A percentile compares a stretch with the other conserved stretches of the same genome.
Evolutionary conservation across 2,329 filamentous ascomycete species (phyloP).

Genomic region (Neocucurbitaria cava): DNA sequence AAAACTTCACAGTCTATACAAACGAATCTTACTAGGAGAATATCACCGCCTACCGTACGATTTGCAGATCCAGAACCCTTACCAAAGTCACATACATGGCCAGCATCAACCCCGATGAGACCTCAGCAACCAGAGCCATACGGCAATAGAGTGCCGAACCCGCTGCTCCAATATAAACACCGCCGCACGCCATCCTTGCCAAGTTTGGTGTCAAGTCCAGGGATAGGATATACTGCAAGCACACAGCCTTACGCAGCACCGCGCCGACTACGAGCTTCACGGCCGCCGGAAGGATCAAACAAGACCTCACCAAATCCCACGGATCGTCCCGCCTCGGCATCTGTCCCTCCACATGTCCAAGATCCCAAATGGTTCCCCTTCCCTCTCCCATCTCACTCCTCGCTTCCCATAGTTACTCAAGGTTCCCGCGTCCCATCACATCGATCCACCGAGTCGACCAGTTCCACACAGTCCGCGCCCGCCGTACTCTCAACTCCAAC

Average conservation of each 20-base stretch:
- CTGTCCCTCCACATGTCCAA: conserved; percentile 8
- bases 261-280: conserved; percentile 10
- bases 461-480: conserved; percentile 27
- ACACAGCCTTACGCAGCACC: conserved; percentile 7
- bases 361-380: conserved; percentile 23
- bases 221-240: conserved; percentile 8
- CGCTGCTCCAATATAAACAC: conserved; percentile 8
- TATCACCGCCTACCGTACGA: conserved; percentile 30
- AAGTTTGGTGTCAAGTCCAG: conserved; percentile 8
- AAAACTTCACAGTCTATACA: conserved; percentile 24
- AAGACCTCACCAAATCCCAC: conserved; percentile 14
- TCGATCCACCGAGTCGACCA: conserved; percentile 22
- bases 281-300: neutral
- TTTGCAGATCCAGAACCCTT: conserved; percentile 30
- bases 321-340: conserved; percentile 16
- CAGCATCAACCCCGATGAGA: conserved; percentile 3
- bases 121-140: conserved; percentile 4
- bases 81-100: conserved; percentile 9
- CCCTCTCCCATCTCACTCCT: conserved; percentile 22
- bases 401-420: conserved; percentile 13
- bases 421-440: conserved; percentile 27
- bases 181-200: conserved; percentile 6
- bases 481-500: conserved; percentile 12
- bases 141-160: conserved; percentile 13
- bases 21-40: conserved; percentile 15